Conservation (phyloP, 2,329 filamentous ascomycete species). For the Alternaria ventricosa region DNA sequence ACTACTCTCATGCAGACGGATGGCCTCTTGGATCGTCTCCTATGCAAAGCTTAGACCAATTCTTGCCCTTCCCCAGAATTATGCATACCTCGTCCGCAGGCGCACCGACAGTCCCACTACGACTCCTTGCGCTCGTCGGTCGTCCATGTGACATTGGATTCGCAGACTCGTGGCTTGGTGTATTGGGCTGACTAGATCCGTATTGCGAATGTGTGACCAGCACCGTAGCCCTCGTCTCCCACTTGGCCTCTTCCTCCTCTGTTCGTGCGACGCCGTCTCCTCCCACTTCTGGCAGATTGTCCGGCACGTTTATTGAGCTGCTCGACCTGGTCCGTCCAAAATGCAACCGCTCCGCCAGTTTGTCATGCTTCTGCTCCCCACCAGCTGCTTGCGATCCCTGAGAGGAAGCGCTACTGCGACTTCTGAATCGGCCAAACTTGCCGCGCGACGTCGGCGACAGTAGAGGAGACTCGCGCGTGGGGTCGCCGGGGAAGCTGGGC, state of each 20-base stretch:
- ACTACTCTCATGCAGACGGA: slow-evolving; percentile 86
- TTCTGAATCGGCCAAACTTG: slow-evolving; percentile 41
- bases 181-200: slow-evolving; percentile 33
- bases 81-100: slow-evolving; percentile 48
- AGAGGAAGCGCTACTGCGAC: slow-evolving; percentile 43
- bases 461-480: slow-evolving; percentile 35
- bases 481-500: slow-evolving; percentile 60
- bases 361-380: slow-evolving; percentile 22
- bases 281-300: slow-evolving; percentile 78
- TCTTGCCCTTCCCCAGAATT: slow-evolving; percentile 8
- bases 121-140: slow-evolving; percentile 27
- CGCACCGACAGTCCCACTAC: slow-evolving; percentile 47
- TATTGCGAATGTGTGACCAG: slow-evolving; percentile 68
- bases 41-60: slow-evolving; percentile 25
- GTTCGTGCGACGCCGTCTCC: slow-evolving; percentile 51
- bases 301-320: slow-evolving; percentile 76
- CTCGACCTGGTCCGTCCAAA: slow-evolving; percentile 62
- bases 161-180: slow-evolving; percentile 32
- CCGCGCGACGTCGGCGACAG: slow-evolving; percentile 38
- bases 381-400: slow-evolving; percentile 13
- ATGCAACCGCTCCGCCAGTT: slow-evolving; percentile 75
- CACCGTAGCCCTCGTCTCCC: slow-evolving; percentile 94
- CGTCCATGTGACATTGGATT: slow-evolving; percentile 22
- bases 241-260: slow-evolving; percentile 66
- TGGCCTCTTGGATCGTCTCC: slow-evolving; percentile 89